These are phyloP conservation scores for Bruguiera gymnorhiza DNA, from an alignment of 345 rosid genomes.

Conservation along the genomic window DNA sequence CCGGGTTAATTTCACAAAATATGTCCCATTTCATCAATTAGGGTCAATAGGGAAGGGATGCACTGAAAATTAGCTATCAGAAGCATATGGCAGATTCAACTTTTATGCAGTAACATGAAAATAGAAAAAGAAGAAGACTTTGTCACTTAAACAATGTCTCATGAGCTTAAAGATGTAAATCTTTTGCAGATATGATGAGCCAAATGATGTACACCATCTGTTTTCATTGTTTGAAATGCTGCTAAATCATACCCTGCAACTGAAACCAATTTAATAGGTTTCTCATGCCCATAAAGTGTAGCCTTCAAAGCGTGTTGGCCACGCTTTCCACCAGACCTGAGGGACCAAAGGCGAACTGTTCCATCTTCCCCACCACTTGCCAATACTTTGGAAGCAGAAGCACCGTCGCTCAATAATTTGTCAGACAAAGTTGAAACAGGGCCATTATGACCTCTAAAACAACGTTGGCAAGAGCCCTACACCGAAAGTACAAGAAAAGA, in stretches of 20 bases:
- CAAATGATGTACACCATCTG: neutral
- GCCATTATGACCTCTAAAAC: conserved; percentile 58
- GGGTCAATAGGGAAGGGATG: neutral
- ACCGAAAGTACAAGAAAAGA: conserved; percentile 9
- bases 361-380: conserved; percentile 78
- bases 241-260: conserved; percentile 54
- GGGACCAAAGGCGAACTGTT: conserved; percentile 68
- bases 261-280: conserved; percentile 49
- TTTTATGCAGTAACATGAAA: neutral
- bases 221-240: conserved; percentile 8
- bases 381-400: conserved; percentile 33
- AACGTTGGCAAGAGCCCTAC: conserved; percentile 53
- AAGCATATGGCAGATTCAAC: neutral
- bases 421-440: conserved; percentile 57
- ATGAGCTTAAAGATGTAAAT: neutral
- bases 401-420: conserved; percentile 50
- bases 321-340: conserved; percentile 50
- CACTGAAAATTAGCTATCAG: neutral
- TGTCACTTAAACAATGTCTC: neutral
- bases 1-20: neutral
- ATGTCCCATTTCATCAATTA: neutral
- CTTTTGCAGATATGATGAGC: neutral
- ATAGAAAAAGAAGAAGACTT: neutral
- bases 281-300: conserved; percentile 61
- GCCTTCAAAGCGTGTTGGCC: conserved; percentile 58